Evolutionary conservation across 2,329 filamentous ascomycete genomes (phyloP), one percentile per base, ranked within the genome.

Genomic region (Fusarium sp.): DNA sequence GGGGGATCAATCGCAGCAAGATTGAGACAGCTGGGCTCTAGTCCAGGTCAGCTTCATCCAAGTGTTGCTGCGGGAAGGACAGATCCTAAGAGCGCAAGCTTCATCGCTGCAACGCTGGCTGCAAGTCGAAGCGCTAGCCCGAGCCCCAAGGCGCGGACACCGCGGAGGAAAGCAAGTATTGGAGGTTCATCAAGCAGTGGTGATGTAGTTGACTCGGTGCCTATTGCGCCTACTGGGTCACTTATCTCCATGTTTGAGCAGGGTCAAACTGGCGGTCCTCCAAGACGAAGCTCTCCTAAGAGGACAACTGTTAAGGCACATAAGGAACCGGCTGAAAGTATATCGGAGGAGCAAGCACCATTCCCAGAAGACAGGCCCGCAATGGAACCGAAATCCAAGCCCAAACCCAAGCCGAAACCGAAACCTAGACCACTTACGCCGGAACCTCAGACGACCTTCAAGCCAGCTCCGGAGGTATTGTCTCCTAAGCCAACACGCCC

Each of bases 231-330:
- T 0, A 90, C 91, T 1, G 88, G 83, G 5, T 87, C 89, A 6
- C 81, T 93, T 20, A 90, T 93, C 55, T 87, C 87, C 39, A 84
- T 92, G 80, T 93, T 93, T 69, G 91, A 94, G 78, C 82, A 84
- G 66, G 84, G 81, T 42, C 67, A 58, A 50, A 69, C 66, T 17
- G 71, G 69, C n/a, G 78, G 80, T 44, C 78, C 78, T 5, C 72
- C 77, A 7, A 82, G 81, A 74, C 81, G 74, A 56, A 67, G 62
- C 20, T 72, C 71, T 43, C 71, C 69, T 6, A 71, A 55, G 58
- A 68, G 68, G 44, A 69, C 69, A 4, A 69, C 71, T 8, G 55
- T 46, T 22, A 64, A 63, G 28, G 49, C 65, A 4, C 26, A 59
- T 8, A 63, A 40, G 13, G 61, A 52, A 28, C 64, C 62, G 24